phyloP scores from a whole-genome alignment of 148 eudicot species.

The Drosera capensis region DNA sequence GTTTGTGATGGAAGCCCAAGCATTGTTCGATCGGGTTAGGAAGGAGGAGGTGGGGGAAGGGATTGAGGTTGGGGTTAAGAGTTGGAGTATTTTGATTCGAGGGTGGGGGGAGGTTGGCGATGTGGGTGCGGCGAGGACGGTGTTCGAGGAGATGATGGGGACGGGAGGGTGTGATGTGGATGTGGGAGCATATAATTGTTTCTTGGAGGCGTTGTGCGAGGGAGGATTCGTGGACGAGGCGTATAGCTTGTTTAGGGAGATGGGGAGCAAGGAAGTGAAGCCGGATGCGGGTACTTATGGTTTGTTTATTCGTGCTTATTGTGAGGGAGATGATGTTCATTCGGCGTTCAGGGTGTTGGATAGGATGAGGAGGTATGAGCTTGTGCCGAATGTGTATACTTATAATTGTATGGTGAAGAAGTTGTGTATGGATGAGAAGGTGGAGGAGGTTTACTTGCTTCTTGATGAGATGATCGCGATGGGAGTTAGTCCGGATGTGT shows the following conservation, averaged over 20 bases:
- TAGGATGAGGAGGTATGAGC: constrained; percentile 51
- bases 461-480: constrained; percentile 49
- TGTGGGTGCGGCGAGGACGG: constrained; percentile 17
- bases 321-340: constrained; percentile 43
- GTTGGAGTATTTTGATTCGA: constrained; percentile 47
- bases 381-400: constrained; percentile 63
- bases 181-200: constrained; percentile 58
- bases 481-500: constrained; percentile 38
- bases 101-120: constrained; percentile 66
- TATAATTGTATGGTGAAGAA: constrained; percentile 50
- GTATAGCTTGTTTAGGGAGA: constrained; percentile 33
- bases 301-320: constrained; percentile 54
- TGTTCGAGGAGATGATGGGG: constrained; percentile 72
- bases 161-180: constrained; percentile 51
- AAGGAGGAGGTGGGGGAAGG: constrained; percentile 20
- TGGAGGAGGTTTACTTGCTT: constrained; percentile 54
- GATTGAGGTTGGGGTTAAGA: constrained; percentile 28
- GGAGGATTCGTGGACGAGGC: constrained; percentile 55
- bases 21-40: constrained; percentile 50
- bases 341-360: constrained; percentile 56
- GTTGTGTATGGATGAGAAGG: constrained; percentile 36
- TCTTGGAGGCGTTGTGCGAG: constrained; percentile 55
- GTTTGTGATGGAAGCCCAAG: constrained; percentile 44
- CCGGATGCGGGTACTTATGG: constrained; percentile 70
- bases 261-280: constrained; percentile 37